These are phyloP conservation scores for Carex parvula DNA, from an alignment of 176 grass and related monocot genomes.

Conservation along the genomic window DNA sequence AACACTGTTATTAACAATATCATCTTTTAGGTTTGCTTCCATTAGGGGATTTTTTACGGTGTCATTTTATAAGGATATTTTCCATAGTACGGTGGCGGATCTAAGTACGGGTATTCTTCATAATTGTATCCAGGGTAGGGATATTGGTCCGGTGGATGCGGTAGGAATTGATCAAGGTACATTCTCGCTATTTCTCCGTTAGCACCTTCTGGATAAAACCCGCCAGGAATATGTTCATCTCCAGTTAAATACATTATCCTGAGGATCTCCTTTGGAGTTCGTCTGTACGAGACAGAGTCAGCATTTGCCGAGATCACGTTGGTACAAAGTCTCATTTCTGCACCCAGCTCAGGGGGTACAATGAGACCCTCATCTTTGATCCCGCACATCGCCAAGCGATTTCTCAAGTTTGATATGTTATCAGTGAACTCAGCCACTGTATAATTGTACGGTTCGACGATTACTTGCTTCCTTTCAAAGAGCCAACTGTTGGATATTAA, in stretches of 20 bases:
- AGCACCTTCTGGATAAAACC: conserved; percentile 47
- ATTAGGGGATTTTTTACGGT: not conserved
- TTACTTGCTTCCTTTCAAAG: conserved; percentile 38
- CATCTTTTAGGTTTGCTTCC: no score
- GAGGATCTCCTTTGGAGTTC: conserved; percentile 59
- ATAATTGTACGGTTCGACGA: conserved; percentile 40
- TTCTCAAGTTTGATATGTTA: conserved; percentile 45
- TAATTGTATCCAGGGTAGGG: not conserved
- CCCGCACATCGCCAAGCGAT: conserved; percentile 51
- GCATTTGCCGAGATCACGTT: conserved; percentile 59
- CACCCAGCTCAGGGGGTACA: conserved; percentile 45
- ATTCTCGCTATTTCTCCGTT: conserved; percentile 47
- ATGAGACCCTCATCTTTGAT: conserved; percentile 71
- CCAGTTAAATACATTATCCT: conserved; percentile 54
- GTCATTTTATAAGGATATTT: conserved; percentile 1
- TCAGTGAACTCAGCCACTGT: conserved; percentile 74
- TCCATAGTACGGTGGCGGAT: not conserved
- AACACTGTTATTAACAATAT: not conserved
- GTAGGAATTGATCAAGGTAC: conserved; percentile 17
- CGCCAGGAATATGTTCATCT: conserved; percentile 43
- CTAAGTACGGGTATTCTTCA: conserved; percentile 7
- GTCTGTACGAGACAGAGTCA: conserved; percentile 55
- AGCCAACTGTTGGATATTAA: no score
- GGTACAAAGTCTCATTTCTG: conserved; percentile 46
- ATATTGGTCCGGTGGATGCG: not conserved